phyloP scores from a whole-genome alignment of 306 rosid genomes.

The Cercis canadensis region DNA sequence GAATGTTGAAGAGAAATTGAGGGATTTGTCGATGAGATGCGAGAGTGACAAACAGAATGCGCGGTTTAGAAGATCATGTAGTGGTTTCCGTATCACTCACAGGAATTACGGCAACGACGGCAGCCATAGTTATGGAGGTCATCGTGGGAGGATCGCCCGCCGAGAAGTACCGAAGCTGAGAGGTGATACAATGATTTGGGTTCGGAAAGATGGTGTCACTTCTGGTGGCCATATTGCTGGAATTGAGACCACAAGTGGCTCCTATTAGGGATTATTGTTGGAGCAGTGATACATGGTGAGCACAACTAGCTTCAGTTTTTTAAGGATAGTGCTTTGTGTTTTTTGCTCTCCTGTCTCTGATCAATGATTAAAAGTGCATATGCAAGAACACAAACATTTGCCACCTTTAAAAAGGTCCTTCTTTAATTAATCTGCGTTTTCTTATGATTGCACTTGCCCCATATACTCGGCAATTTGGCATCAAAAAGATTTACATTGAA shows the following conservation, averaged over 20 bases:
- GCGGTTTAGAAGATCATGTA: neutral
- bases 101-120: constrained; percentile 7
- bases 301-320: neutral
- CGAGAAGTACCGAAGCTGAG: neutral
- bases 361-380: neutral
- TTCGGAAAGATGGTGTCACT: constrained; percentile 57
- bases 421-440: too few species aligned
- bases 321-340: neutral
- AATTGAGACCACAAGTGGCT: constrained; percentile 19
- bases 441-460: too few species aligned
- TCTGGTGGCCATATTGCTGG: constrained; percentile 27
- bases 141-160: neutral
- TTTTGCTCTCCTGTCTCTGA: neutral
- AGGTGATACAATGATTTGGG: constrained; percentile 54
- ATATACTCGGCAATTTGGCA: too few species aligned
- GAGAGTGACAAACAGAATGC: constrained; percentile 7
- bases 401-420: too few species aligned
- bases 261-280: constrained; percentile 6
- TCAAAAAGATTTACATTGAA: too few species aligned
- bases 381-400: neutral
- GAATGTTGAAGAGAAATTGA: constrained; percentile 41
- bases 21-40: constrained; percentile 30
- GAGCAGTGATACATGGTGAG: constrained; percentile 41
- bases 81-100: constrained; percentile 6
- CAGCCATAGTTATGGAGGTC: neutral